Evolutionary conservation across 139 green algal genomes (phyloP), one percentile per base, ranked within the genome.

Genomic region (Chlorella sp.): DNA sequence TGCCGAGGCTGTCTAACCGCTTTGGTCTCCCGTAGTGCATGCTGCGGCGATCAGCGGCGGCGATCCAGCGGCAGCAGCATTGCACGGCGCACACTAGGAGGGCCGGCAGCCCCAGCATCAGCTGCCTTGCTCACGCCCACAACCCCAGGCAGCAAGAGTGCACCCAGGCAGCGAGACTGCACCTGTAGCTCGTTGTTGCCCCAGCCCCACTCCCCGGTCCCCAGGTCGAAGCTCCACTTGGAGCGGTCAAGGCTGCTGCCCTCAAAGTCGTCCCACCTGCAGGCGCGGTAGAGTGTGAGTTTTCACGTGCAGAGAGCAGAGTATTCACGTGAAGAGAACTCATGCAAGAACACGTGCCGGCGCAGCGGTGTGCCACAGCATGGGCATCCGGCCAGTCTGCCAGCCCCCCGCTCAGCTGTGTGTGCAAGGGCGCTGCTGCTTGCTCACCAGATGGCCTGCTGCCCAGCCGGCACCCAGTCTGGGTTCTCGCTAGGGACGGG

Each of bases 191-290:
- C 87, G 46, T 76, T 64, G 36, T 90, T 91, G 54, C 87, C 87
- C 88, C 88, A 91, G 13, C 73, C 88, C 77, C 86, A 88, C 13
- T 89, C 72, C 7, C 85, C 85, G 20, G 38, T 83, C 13, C 86
- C 86, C 5, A 76, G 38, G 34, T 89, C 77, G 22, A 76, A 89
- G 34, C 38, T 67, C 86, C 86, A 89, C 26, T 76, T 78, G 54
- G 22, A 48, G 32, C 3, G 11, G 40, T 89, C 72, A 32, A 89
- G 60, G 0, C 0, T 41, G 77, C 46, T 43, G 24, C 86, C 86
- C 28, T 85, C 74, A 72, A 89, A 89, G 36, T 89, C 81, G 41
- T 89, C 86, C 81, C 81, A 89, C 81, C 81, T 78, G 43, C 72
- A 4, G 24, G 28, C 0, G 11, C 8, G 1, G 36, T 16, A n/a